Base-by-base conservation (phyloP, 2,329 filamentous ascomycete genomes). In the Colletotrichum theobromicola region DNA sequence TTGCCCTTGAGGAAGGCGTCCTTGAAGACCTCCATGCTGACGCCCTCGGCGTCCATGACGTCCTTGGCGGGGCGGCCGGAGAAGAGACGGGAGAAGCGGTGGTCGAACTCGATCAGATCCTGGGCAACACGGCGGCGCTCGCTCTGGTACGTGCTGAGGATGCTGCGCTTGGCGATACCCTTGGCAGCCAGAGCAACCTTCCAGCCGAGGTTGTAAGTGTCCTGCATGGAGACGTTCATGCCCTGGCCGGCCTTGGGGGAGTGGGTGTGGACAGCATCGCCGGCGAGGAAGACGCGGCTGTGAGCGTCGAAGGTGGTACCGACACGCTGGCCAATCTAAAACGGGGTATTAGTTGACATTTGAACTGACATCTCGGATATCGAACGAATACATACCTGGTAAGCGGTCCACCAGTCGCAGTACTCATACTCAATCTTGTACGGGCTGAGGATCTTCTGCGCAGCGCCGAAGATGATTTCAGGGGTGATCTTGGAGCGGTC, bases 151-250 rank as follows among this genome's bases (percentile, higher is more conserved):
- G 88, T 90, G 21, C 82, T 77, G 0, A 91, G 82, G 5, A 91
- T 83, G 0, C 79, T 82, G 0, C 81, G 82, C 3, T 85, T 83
- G 0, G 85, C 82, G 4, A 87, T 79, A 4, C 87, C 87, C 68
- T 87, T 88, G 28, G 83, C 79, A 1, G 88, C 87, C 2, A 83
- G 79, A 0, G 86, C 88, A 2, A 91, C 78, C 79, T 91, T 91
- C 89, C 89, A 91, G 0, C 88, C 89, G 0, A 91, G 85, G 67
- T 91, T 91, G 79, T 86, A 90, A 0, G 85, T 82, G 80, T 94
- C 93, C 77, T 93, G 92, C 90, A 94, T 93, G 34, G 87, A 90
- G 3, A 93, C 90, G 77, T 94, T 94, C 92, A 94, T 94, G 15
- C 93, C 93, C 79, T 94, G 92, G 3, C 92, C 92, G 1, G 91